phyloP scores from a whole-genome alignment of 306 rosid genomes.

The Sicyos edulis region DNA sequence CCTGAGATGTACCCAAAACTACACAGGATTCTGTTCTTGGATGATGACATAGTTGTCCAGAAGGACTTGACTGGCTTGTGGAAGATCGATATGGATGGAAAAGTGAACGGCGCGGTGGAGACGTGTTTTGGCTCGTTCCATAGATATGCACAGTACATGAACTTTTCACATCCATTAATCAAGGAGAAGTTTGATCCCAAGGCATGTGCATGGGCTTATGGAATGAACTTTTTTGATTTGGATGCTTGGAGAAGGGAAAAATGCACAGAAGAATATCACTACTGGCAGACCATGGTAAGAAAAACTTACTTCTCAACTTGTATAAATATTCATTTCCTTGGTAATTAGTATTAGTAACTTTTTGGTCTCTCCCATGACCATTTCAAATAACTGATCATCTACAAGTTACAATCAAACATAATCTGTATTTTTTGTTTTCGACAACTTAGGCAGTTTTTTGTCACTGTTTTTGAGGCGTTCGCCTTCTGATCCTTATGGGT shows the following conservation, averaged over 20 bases:
- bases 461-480: too few relatives aligned
- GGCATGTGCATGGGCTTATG: conserved; percentile 20
- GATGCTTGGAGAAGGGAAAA: conserved; percentile 22
- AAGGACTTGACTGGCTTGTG: conserved; percentile 20
- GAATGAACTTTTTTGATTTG: conserved; percentile 19
- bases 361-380: not conserved
- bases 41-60: too few relatives aligned
- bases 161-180: conserved; percentile 18
- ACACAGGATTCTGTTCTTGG: conserved; percentile 14
- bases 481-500: too few relatives aligned
- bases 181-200: conserved; percentile 17
- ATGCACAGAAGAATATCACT: conserved; percentile 18
- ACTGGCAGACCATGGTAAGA: conserved; percentile 20
- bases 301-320: conserved; percentile 11
- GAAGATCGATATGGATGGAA: conserved; percentile 12
- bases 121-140: conserved; percentile 16
- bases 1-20: conserved; percentile 16
- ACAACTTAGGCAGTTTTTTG: too few relatives aligned
- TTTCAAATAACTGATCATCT: not conserved
- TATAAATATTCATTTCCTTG: conserved; percentile 39
- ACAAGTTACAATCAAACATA: too few relatives aligned
- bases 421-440: too few relatives aligned
- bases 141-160: conserved; percentile 19
- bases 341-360: conserved; percentile 51
- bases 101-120: conserved; percentile 13